phyloP scores from a whole-genome alignment of 1,284 basidiomycete genomes.

The Trichosporon sp. region DNA sequence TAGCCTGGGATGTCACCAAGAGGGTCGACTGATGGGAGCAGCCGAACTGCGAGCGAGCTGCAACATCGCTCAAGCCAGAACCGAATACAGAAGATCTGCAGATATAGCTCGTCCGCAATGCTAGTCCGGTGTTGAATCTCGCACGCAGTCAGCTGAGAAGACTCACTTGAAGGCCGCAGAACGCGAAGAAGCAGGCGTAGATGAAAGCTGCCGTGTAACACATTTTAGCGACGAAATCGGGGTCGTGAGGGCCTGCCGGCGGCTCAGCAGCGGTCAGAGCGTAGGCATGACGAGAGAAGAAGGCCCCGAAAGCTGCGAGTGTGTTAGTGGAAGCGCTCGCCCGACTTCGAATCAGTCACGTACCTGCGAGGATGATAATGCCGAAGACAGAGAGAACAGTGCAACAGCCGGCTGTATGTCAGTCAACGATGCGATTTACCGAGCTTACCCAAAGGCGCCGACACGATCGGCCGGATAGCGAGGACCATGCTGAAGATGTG shows the following conservation, averaged over 20 bases:
- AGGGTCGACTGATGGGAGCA: too few species aligned
- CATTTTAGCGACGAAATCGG: constrained; percentile 48
- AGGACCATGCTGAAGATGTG: constrained; percentile 20
- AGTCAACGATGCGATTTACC: neutral
- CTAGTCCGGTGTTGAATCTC: neutral
- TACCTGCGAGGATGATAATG: constrained; percentile 51
- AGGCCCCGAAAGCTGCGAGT: constrained; percentile 36
- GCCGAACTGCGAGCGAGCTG: too few species aligned
- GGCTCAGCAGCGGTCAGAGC: constrained; percentile 49
- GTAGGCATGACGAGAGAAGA: constrained; percentile 44
- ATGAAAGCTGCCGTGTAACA: constrained; percentile 53
- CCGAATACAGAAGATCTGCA: too few species aligned
- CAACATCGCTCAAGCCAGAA: neutral
- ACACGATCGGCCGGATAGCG: constrained; percentile 47
- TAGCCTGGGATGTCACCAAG: neutral
- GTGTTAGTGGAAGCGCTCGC: neutral
- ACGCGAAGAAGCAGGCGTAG: constrained; percentile 51
- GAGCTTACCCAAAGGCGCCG: constrained; percentile 45
- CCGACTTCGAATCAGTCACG: constrained; percentile 16
- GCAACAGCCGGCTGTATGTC: constrained; percentile 51
- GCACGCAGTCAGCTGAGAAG: too few species aligned
- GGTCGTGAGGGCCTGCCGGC: constrained; percentile 49
- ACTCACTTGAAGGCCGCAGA: constrained; percentile 53
- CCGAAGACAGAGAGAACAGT: constrained; percentile 53
- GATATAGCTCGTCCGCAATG: neutral